These are phyloP conservation scores for Adansonia digitata DNA, from an alignment of 345 rosid genomes.

Conservation along the genomic window DNA sequence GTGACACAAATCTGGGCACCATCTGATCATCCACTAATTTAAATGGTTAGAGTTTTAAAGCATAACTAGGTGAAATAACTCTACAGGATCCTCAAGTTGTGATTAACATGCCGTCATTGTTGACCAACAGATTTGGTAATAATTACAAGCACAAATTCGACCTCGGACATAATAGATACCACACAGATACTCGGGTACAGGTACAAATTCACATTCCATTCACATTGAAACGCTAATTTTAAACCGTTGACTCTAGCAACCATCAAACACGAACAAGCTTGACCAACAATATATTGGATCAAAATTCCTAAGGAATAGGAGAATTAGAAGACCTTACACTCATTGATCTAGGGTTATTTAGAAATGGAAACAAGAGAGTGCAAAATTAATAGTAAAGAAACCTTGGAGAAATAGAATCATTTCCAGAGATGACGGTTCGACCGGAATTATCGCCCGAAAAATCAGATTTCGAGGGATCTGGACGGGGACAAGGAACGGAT, in stretches of 20 bases:
- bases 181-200: neutral
- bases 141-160: neutral
- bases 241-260: neutral
- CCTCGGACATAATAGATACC: neutral
- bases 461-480: conserved; percentile 19
- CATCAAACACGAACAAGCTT: neutral
- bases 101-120: conserved; percentile 5
- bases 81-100: neutral
- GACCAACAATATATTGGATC: neutral
- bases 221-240: conserved; percentile 8
- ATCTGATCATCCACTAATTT: neutral
- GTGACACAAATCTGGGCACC: neutral
- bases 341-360: neutral
- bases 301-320: neutral
- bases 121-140: conserved; percentile 1
- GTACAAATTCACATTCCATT: neutral
- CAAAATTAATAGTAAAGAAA: neutral
- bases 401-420: conserved; percentile 31
- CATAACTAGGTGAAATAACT: neutral
- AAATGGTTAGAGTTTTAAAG: neutral
- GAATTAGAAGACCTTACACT: neutral
- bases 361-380: neutral
- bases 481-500: conserved; percentile 8
- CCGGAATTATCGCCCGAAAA: conserved; percentile 11
- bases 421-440: conserved; percentile 10